Conservation (phyloP, 257 asterid species). For the Sherardia arvensis region DNA sequence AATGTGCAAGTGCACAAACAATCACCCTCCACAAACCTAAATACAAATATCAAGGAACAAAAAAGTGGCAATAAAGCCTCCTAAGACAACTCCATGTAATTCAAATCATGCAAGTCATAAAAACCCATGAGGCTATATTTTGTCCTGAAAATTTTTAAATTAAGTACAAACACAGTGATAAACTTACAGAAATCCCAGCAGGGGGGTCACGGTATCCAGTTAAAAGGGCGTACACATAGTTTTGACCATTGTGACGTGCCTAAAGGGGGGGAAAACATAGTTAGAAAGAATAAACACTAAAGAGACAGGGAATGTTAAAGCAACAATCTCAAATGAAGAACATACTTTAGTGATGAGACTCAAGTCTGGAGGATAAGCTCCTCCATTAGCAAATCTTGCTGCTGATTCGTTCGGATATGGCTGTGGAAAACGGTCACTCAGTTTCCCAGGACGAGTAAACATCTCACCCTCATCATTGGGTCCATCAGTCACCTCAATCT, state of each 20-base stretch:
- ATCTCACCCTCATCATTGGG: slow-evolving; percentile 96
- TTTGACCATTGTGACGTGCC: slow-evolving; percentile 87
- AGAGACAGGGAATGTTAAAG: slow-evolving; percentile 1
- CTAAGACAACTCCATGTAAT: no score
- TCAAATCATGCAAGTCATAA: not conserved
- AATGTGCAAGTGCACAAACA: no score
- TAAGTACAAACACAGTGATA: not conserved
- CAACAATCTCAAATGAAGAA: slow-evolving; percentile 9
- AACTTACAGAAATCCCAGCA: slow-evolving; percentile 66
- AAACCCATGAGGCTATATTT: not conserved
- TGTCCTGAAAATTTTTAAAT: not conserved
- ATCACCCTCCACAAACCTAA: no score
- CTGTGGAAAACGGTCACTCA: slow-evolving; percentile 84
- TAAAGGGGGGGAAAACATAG: slow-evolving; percentile 13
- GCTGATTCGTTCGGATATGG: slow-evolving; percentile 82
- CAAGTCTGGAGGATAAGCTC: slow-evolving; percentile 92
- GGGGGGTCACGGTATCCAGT: slow-evolving; percentile 82
- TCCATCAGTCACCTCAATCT: slow-evolving; percentile 85
- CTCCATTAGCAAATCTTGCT: slow-evolving; percentile 92
- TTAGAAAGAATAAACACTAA: slow-evolving; percentile 8
- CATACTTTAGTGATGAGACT: slow-evolving; percentile 80
- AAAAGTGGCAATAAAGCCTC: no score
- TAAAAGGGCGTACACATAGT: slow-evolving; percentile 58
- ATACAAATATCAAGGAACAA: no score
- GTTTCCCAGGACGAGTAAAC: slow-evolving; percentile 86